Evolutionary conservation across 2,329 filamentous ascomycete genomes (phyloP).

Genomic region (Microdochium trichocladiopsis): DNA sequence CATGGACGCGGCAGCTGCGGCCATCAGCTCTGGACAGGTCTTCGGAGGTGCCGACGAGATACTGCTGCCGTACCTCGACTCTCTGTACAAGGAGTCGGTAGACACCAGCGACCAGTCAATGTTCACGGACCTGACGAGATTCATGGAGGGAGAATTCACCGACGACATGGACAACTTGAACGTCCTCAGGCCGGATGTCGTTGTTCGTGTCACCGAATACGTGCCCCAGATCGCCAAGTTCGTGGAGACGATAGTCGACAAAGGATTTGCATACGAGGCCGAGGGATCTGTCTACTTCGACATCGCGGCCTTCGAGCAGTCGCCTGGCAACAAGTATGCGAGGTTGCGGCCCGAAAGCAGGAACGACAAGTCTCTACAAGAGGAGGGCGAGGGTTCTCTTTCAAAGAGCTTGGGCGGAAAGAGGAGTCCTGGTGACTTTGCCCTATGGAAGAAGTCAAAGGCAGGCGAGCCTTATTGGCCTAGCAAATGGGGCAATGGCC

Average conservation of each 20-base stretch:
- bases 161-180: constrained; percentile 85
- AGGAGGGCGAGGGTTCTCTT: constrained; percentile 84
- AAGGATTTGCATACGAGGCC: constrained; percentile 75
- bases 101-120: constrained; percentile 61
- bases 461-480: constrained; percentile 87
- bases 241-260: constrained; percentile 73
- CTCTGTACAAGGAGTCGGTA: constrained; percentile 53
- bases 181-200: constrained; percentile 70
- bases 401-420: constrained; percentile 58
- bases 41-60: constrained; percentile 57
- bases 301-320: constrained; percentile 76
- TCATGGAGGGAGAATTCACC: constrained; percentile 82
- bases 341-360: constrained; percentile 78
- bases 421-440: constrained; percentile 75
- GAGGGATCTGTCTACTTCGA: constrained; percentile 95
- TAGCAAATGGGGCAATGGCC: constrained; percentile 78
- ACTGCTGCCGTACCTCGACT: constrained; percentile 77
- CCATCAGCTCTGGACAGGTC: constrained; percentile 39
- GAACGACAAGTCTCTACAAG: constrained; percentile 74
- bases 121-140: constrained; percentile 78
- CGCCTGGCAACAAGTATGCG: constrained; percentile 72
- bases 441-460: constrained; percentile 89
- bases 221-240: constrained; percentile 81
- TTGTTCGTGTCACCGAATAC: constrained; percentile 91
- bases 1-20: constrained; percentile 42